phyloP scores from a whole-genome alignment of 179 eudicot genomes.

The Drosera spatulata region DNA sequence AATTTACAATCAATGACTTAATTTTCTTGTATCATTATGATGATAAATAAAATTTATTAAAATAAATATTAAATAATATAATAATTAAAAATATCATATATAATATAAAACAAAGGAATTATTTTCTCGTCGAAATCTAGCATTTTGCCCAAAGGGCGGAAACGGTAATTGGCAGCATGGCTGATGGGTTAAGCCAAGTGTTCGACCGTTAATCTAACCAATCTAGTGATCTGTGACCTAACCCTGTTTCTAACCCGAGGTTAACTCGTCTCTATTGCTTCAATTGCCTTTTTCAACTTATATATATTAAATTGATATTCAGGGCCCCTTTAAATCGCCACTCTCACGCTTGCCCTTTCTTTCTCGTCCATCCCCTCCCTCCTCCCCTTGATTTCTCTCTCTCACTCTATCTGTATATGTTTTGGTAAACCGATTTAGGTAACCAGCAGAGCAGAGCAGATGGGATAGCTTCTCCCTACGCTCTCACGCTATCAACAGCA shows the following conservation, averaged over 20 bases:
- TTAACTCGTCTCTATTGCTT: neutral
- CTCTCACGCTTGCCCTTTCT: neutral
- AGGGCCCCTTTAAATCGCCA: constrained; percentile 4
- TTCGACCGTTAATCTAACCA: constrained; percentile 11
- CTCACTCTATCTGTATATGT: neutral
- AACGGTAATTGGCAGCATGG: constrained; percentile 35
- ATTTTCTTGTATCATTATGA: no score
- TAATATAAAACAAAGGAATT: no score
- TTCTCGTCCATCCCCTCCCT: neutral
- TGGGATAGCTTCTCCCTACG: neutral
- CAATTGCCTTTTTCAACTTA: constrained; percentile 1
- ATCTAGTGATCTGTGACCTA: neutral
- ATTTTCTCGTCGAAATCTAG: no score
- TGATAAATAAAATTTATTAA: no score
- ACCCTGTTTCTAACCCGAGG: constrained; percentile 4
- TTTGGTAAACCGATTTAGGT: constrained; percentile 28
- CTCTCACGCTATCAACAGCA: neutral
- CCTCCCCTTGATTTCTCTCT: neutral
- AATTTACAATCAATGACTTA: no score
- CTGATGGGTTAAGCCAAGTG: constrained; percentile 32
- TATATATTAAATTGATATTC: neutral
- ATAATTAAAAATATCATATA: no score
- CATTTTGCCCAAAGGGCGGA: no score
- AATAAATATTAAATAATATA: no score
- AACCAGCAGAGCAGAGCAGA: constrained; percentile 1